A percentile compares a stretch with the other conserved stretches of the same genome.
These are phyloP conservation scores for Trichophyton mentagrophytes DNA, from an alignment of 2,329 filamentous ascomycete genomes.

Conservation along the genomic window DNA sequence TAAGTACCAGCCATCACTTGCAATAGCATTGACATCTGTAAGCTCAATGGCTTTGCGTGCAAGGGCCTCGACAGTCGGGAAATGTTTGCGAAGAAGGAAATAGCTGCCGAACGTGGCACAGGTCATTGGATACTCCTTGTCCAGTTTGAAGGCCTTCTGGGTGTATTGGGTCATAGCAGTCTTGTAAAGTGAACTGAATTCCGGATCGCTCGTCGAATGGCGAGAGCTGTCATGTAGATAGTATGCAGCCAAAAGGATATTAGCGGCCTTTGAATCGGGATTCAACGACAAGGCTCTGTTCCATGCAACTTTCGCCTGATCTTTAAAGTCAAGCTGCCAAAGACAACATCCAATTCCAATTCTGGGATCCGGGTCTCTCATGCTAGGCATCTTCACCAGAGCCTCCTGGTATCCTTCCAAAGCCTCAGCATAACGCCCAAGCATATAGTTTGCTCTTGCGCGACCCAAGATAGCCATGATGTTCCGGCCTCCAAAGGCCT, in stretches of 20 bases:
- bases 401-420: conserved; percentile 77
- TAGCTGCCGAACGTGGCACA: conserved; percentile 84
- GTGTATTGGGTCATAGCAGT: conserved; percentile 91
- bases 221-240: conserved; percentile 78
- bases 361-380: conserved; percentile 85
- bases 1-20: conserved; percentile 95
- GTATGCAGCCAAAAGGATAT: conserved; percentile 79
- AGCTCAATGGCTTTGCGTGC: conserved; percentile 89
- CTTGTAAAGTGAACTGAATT: conserved; percentile 76
- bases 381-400: conserved; percentile 68
- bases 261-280: conserved; percentile 75
- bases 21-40: conserved; percentile 91
- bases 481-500: conserved; percentile 72
- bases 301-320: conserved; percentile 84
- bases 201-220: conserved; percentile 67
- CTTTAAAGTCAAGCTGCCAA: conserved; percentile 91
- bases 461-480: conserved; percentile 87
- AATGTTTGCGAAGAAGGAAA: conserved; percentile 71
- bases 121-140: conserved; percentile 79
- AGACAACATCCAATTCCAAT: conserved; percentile 95
- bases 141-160: conserved; percentile 82
- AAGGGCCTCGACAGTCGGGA: conserved; percentile 69
- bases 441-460: conserved; percentile 71
- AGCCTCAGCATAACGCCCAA: conserved; percentile 75
- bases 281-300: conserved; percentile 72